phyloP scores from a whole-genome alignment of 257 asterid genomes.

The Solanum sejunctum region DNA sequence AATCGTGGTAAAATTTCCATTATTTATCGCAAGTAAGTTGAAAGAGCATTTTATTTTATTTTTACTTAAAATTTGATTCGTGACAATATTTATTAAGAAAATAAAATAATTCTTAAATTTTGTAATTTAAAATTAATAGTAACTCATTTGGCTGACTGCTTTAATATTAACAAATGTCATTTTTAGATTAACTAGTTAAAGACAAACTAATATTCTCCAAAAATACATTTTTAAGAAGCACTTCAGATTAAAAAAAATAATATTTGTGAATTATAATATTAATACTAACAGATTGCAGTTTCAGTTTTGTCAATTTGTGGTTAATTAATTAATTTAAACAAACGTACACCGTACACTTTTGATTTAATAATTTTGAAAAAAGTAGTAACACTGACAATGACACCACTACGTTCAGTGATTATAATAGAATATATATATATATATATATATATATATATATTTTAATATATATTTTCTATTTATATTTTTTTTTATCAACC shows the following conservation, averaged over 20 bases:
- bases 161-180: no score
- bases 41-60: background rate
- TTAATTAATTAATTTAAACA: background rate
- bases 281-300: background rate
- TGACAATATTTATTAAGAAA: no score
- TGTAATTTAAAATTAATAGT: no score
- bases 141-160: no score
- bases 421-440: background rate
- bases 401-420: background rate
- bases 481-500: background rate
- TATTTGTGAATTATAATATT: background rate
- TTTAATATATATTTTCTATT: background rate
- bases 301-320: conserved; percentile 29
- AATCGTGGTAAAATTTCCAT: conserved; percentile 73
- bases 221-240: no score
- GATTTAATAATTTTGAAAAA: background rate
- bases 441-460: background rate
- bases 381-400: background rate
- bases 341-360: background rate
- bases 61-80: background rate
- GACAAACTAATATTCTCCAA: no score
- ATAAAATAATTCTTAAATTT: no score
- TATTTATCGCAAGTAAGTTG: conserved; percentile 55
- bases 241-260: no score
- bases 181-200: no score